phyloP scores from a whole-genome alignment of 2,329 filamentous ascomycete species.

The Epichloe sibirici region DNA sequence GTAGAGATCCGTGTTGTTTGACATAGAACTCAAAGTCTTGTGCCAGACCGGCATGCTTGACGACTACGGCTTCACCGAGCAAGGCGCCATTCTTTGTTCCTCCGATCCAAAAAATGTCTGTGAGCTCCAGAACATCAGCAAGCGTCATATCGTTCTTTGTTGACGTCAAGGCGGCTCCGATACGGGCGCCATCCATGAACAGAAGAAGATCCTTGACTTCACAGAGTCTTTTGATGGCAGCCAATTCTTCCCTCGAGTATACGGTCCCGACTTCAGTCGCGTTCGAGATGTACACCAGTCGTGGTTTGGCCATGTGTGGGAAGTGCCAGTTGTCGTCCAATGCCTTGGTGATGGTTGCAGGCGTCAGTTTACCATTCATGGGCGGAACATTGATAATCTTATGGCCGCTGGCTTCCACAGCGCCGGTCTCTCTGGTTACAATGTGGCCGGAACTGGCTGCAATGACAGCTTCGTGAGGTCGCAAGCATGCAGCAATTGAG shows the following conservation, averaged over 20 bases:
- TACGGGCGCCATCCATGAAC: slow-evolving; percentile 35
- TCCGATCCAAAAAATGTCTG: slow-evolving; percentile 42
- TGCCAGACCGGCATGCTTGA: slow-evolving; percentile 28
- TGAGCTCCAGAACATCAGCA: slow-evolving; percentile 31
- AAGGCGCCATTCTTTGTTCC: slow-evolving; percentile 40
- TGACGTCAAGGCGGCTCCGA: slow-evolving; percentile 31
- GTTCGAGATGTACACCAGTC: slow-evolving; percentile 39
- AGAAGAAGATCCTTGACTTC: slow-evolving; percentile 28
- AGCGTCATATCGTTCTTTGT: slow-evolving; percentile 30
- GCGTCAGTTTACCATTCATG: slow-evolving; percentile 34
- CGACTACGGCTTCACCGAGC: slow-evolving; percentile 37
- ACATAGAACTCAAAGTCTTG: slow-evolving; percentile 37
- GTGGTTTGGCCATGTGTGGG: slow-evolving; percentile 38
- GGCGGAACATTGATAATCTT: slow-evolving; percentile 37
- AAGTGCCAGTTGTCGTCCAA: slow-evolving; percentile 37
- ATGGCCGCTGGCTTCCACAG: slow-evolving; percentile 38
- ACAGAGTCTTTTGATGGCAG: slow-evolving; percentile 29
- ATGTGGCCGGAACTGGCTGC: slow-evolving; percentile 37
- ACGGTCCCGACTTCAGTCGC: slow-evolving; percentile 38
- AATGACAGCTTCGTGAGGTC: slow-evolving; percentile 39
- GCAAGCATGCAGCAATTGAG: slow-evolving; percentile 36
- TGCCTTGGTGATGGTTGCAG: slow-evolving; percentile 26
- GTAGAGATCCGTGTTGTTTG: slow-evolving; percentile 37
- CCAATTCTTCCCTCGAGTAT: slow-evolving; percentile 30
- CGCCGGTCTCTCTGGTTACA: slow-evolving; percentile 35